Conservation (phyloP, 2,329 filamentous ascomycete species). For the Rutstroemia sp. region DNA sequence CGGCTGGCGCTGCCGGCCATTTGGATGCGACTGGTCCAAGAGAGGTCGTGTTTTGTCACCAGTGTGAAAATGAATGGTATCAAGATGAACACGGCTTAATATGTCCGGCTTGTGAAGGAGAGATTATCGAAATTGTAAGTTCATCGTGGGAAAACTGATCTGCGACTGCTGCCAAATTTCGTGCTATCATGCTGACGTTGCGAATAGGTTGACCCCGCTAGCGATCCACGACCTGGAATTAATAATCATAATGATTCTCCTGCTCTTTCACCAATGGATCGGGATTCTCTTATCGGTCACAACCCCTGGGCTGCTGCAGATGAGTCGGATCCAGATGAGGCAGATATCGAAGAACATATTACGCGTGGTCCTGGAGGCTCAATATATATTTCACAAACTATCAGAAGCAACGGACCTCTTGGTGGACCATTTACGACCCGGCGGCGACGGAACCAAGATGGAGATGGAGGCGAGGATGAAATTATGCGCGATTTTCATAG, state of each 20-base stretch:
- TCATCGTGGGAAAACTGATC: neutral
- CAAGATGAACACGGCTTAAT: constrained; percentile 58
- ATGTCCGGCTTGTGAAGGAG: constrained; percentile 72
- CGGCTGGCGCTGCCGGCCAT: constrained; percentile 28
- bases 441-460: constrained; percentile 2
- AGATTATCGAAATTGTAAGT: constrained; percentile 81
- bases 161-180: neutral
- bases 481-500: constrained; percentile 34
- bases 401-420: constrained; percentile 13
- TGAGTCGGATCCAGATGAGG: constrained; percentile 50
- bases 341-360: constrained; percentile 45
- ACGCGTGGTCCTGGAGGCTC: constrained; percentile 25
- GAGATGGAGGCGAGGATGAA: constrained; percentile 16
- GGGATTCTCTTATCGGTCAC: constrained; percentile 17
- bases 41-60: constrained; percentile 81
- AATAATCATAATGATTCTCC: constrained; percentile 13
- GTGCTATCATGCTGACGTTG: constrained; percentile 18
- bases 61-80: constrained; percentile 76
- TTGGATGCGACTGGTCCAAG: constrained; percentile 45
- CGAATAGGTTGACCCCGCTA: constrained; percentile 44
- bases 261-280: constrained; percentile 10
- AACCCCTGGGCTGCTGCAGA: constrained; percentile 28
- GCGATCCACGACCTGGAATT: constrained; percentile 51
- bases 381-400: constrained; percentile 24
- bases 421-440: neutral